These are phyloP conservation scores for Coemansia sp. DNA, from an alignment of 192 early-diverging fungal species.

Conservation along the genomic window DNA sequence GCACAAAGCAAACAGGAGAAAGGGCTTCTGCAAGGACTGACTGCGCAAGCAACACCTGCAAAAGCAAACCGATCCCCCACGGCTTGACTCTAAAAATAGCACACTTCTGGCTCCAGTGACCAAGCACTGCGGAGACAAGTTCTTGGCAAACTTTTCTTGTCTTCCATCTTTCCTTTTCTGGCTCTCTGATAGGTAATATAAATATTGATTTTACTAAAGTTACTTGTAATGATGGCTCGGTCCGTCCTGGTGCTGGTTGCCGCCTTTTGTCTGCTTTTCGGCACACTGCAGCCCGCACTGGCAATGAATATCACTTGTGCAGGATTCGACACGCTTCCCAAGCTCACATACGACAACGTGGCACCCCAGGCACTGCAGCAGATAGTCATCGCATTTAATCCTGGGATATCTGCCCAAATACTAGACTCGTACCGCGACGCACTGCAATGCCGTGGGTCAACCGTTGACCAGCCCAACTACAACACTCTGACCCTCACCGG, in stretches of 20 bases:
- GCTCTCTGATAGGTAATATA: no score
- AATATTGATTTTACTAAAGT: no score
- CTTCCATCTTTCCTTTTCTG: no score
- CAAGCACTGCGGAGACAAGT: no score
- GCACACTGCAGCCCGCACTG: background rate
- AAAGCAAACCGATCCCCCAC: no score
- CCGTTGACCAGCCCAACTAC: constrained; percentile 21
- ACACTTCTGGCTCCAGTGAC: no score
- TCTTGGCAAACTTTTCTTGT: background rate
- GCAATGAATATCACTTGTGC: constrained; percentile 28
- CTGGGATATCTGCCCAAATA: constrained; percentile 7
- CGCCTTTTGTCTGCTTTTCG: background rate
- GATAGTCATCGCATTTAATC: constrained; percentile 18
- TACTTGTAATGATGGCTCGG: background rate
- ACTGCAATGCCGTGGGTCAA: constrained; percentile 32
- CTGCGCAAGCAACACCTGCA: background rate
- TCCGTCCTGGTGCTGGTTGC: background rate
- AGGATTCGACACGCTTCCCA: constrained; percentile 15
- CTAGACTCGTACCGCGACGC: constrained; percentile 38
- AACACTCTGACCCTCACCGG: constrained; percentile 22
- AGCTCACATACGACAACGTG: constrained; percentile 27
- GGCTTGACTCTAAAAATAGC: no score
- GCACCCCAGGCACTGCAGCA: constrained; percentile 15
- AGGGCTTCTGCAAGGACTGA: background rate
- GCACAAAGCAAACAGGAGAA: no score